Evolutionary conservation across 23 red algal genomes (phyloP).

Genomic region (Rhodosorus marinus): DNA sequence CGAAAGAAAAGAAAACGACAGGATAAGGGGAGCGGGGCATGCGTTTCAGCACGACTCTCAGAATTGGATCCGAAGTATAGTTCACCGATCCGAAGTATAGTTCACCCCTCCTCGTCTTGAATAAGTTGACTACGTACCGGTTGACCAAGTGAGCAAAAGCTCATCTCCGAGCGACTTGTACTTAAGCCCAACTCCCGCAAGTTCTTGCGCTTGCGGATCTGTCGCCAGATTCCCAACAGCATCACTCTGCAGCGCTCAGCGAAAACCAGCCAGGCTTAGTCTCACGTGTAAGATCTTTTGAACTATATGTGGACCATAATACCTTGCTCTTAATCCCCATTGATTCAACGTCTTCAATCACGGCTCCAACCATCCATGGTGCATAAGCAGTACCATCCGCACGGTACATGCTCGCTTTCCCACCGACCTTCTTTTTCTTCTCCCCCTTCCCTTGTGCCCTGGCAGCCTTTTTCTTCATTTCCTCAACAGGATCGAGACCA

Average conservation of each 20-base stretch:
- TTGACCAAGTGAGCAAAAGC: conserved; percentile 67
- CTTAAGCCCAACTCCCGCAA: conserved; percentile 55
- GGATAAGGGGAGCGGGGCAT: too few relatives aligned
- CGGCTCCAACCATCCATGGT: conserved; percentile 70
- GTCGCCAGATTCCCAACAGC: conserved; percentile 50
- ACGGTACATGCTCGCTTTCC: conserved; percentile 38
- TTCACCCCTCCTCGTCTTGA: too few relatives aligned
- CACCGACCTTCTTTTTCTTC: conserved; percentile 49
- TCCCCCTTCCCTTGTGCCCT: background rate
- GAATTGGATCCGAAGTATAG: too few relatives aligned
- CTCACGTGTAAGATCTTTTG: too few relatives aligned
- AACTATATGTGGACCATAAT: too few relatives aligned
- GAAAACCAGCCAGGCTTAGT: too few relatives aligned
- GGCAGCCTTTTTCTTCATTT: background rate
- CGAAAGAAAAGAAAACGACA: too few relatives aligned
- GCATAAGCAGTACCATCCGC: conserved; percentile 83
- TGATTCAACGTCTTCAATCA: conserved; percentile 14
- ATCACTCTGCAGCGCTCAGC: conserved; percentile 47
- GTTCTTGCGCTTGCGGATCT: conserved; percentile 74
- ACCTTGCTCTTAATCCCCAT: conserved; percentile 15
- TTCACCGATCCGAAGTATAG: too few relatives aligned
- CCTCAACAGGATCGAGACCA: too few relatives aligned
- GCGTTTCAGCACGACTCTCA: too few relatives aligned
- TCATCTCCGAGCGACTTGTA: conserved; percentile 61
- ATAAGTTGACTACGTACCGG: too few relatives aligned